Percentiles rank a stretch among this genome's conserved stretches.
phyloP scores from a whole-genome alignment of 176 grass and related monocot genomes.

The Oryza meyeriana region DNA sequence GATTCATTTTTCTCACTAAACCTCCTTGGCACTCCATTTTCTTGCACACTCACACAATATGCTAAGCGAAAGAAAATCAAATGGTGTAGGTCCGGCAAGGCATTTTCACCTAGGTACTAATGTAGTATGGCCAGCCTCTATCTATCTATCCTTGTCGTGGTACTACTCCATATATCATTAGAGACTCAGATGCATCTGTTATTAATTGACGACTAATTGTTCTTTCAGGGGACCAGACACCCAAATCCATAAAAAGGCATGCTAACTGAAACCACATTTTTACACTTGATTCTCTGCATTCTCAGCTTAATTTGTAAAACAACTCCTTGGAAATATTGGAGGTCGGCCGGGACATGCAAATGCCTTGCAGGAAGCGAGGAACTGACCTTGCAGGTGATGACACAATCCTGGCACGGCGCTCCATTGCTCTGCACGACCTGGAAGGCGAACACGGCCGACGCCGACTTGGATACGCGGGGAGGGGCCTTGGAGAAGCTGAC shows the following conservation, averaged over 20 bases:
- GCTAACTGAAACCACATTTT: background rate
- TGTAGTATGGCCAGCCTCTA: background rate
- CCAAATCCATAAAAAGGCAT: background rate
- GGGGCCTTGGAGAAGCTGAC: constrained; percentile 51
- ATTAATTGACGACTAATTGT: background rate
- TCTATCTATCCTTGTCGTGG: background rate
- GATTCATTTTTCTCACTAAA: too few relatives aligned
- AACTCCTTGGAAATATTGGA: too few relatives aligned
- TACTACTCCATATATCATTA: background rate
- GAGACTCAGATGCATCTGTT: background rate
- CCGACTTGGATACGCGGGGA: constrained; percentile 39
- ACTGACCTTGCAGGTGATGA: constrained; percentile 69
- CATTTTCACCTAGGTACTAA: background rate
- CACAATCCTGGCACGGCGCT: constrained; percentile 50
- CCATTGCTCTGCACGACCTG: constrained; percentile 38
- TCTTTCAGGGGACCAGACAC: background rate
- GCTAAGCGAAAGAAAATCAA: too few relatives aligned
- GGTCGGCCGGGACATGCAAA: too few relatives aligned
- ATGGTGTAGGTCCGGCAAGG: background rate
- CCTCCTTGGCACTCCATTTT: too few relatives aligned
- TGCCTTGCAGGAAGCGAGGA: background rate
- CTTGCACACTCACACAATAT: too few relatives aligned
- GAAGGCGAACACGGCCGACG: constrained; percentile 62
- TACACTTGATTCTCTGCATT: background rate
- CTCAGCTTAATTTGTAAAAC: too few relatives aligned